A percentile compares a stretch with the other conserved stretches of the same genome.
phyloP scores from a whole-genome alignment of 2,329 filamentous ascomycete genomes.

The Calonectria leucothoes region DNA sequence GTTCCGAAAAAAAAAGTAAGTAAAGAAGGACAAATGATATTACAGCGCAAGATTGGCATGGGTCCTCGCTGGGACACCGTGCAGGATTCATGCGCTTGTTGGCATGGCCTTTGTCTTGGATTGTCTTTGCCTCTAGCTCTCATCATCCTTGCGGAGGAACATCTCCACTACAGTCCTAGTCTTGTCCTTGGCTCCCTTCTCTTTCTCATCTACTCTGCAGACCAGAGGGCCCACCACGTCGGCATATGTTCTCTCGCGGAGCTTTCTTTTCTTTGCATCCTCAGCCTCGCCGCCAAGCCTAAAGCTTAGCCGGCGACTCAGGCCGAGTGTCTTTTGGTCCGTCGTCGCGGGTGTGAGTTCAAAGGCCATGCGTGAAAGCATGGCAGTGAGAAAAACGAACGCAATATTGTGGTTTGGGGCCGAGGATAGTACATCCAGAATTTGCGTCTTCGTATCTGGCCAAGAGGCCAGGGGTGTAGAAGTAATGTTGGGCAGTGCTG shows the following conservation, averaged over 20 bases:
- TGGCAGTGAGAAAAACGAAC: slow-evolving; percentile 87
- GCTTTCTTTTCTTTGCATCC: slow-evolving; percentile 58
- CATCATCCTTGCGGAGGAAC: slow-evolving; percentile 61
- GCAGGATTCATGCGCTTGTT: slow-evolving; percentile 29
- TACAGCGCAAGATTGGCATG: slow-evolving; percentile 5
- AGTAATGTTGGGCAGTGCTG: slow-evolving; percentile 59
- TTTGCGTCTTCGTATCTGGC: slow-evolving; percentile 58
- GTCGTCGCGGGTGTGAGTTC: slow-evolving; percentile 58
- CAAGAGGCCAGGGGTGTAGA: slow-evolving; percentile 41
- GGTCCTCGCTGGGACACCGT: neutral
- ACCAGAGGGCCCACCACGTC: slow-evolving; percentile 73
- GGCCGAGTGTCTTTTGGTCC: slow-evolving; percentile 44
- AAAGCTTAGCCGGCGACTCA: slow-evolving; percentile 61
- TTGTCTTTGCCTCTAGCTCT: slow-evolving; percentile 42
- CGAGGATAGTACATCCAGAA: slow-evolving; percentile 80
- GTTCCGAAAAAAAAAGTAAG: neutral
- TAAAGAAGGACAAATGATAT: neutral
- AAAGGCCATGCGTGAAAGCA: slow-evolving; percentile 67
- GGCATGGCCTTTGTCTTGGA: slow-evolving; percentile 24
- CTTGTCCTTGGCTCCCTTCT: slow-evolving; percentile 71
- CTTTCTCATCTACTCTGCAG: slow-evolving; percentile 67
- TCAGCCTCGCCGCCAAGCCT: slow-evolving; percentile 49
- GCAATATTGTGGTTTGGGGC: slow-evolving; percentile 86
- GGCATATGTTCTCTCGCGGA: slow-evolving; percentile 71
- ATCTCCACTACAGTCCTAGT: slow-evolving; percentile 76